Evolutionary conservation across 768 basidiomycete genomes (phyloP).

Genomic region (Lactarius deliciosus): DNA sequence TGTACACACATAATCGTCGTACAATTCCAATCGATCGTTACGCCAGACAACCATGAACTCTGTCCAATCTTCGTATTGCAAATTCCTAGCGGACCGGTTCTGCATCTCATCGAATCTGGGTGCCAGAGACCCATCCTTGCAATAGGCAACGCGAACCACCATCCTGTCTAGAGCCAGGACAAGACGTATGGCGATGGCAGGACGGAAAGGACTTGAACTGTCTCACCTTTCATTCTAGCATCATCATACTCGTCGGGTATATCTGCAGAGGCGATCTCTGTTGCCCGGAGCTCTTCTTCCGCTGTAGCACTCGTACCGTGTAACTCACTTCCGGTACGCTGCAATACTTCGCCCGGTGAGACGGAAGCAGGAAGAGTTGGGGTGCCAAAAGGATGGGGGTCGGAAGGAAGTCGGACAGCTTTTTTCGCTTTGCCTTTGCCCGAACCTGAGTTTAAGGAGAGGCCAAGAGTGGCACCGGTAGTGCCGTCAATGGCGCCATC

Average conservation of each 20-base stretch:
- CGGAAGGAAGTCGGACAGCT: slow-evolving; percentile 8
- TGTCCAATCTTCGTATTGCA: slow-evolving; percentile 65
- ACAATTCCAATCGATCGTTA: slow-evolving; percentile 73
- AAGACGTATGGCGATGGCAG: slow-evolving; percentile 24
- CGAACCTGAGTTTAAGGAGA: slow-evolving; percentile 13
- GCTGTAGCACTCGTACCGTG: slow-evolving; percentile 67
- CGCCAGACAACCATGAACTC: slow-evolving; percentile 90
- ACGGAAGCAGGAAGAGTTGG: slow-evolving; percentile 41
- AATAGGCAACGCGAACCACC: slow-evolving; percentile 76
- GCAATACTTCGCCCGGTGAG: slow-evolving; percentile 65
- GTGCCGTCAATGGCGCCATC: slow-evolving; percentile 8
- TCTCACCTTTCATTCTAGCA: slow-evolving; percentile 72
- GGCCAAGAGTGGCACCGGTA: too few species aligned
- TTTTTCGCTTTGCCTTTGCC: slow-evolving; percentile 32
- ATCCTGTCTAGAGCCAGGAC: slow-evolving; percentile 67
- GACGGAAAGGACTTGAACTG: neutral
- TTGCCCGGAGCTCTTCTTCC: slow-evolving; percentile 35
- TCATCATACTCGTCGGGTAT: slow-evolving; percentile 41
- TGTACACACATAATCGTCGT: slow-evolving; percentile 73
- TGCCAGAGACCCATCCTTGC: slow-evolving; percentile 50
- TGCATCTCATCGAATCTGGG: slow-evolving; percentile 62
- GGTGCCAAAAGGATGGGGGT: slow-evolving; percentile 24
- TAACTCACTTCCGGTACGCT: slow-evolving; percentile 54
- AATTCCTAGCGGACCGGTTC: slow-evolving; percentile 60
- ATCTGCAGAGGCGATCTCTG: slow-evolving; percentile 29